Evolutionary conservation across 768 basidiomycete species (phyloP).

Genomic region (Leccinum subtestaceum): DNA sequence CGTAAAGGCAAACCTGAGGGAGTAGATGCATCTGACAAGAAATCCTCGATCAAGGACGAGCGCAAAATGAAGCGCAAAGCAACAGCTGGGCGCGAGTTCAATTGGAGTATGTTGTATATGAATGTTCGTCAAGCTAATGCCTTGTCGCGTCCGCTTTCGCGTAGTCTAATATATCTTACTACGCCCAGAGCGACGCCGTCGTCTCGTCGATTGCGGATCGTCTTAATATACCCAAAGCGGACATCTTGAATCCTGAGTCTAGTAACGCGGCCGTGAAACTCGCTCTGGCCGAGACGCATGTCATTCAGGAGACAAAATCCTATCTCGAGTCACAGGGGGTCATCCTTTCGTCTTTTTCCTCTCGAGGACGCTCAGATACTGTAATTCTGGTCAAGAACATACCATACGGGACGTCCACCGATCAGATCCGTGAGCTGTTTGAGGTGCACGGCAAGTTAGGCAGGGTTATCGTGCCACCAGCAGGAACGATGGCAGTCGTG

Average conservation of each 20-base stretch:
- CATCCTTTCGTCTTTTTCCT: slow-evolving; percentile 54
- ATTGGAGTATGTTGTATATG: slow-evolving; percentile 95
- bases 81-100: slow-evolving; percentile 74
- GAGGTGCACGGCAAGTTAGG: slow-evolving; percentile 66
- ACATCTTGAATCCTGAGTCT: slow-evolving; percentile 82
- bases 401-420: slow-evolving; percentile 79
- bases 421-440: slow-evolving; percentile 79
- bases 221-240: slow-evolving; percentile 82
- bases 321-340: slow-evolving; percentile 83
- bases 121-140: slow-evolving; percentile 65
- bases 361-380: slow-evolving; percentile 64
- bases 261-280: slow-evolving; percentile 88
- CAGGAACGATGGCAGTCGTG: slow-evolving; percentile 90
- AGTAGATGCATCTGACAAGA: slow-evolving; percentile 41
- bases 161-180: slow-evolving; percentile 21
- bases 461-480: slow-evolving; percentile 81
- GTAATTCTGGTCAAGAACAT: slow-evolving; percentile 95
- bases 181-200: slow-evolving; percentile 85
- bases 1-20: slow-evolving; percentile 47
- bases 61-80: slow-evolving; percentile 59
- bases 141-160: slow-evolving; percentile 15
- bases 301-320: slow-evolving; percentile 91
- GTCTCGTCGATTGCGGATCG: slow-evolving; percentile 86
- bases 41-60: slow-evolving; percentile 58
- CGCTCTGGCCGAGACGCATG: slow-evolving; percentile 92